A percentile compares a stretch with the other conserved stretches of the same genome.
Evolutionary conservation across 495 filamentous ascomycete genomes (phyloP).

Genomic region (Penicillium ucsense): DNA sequence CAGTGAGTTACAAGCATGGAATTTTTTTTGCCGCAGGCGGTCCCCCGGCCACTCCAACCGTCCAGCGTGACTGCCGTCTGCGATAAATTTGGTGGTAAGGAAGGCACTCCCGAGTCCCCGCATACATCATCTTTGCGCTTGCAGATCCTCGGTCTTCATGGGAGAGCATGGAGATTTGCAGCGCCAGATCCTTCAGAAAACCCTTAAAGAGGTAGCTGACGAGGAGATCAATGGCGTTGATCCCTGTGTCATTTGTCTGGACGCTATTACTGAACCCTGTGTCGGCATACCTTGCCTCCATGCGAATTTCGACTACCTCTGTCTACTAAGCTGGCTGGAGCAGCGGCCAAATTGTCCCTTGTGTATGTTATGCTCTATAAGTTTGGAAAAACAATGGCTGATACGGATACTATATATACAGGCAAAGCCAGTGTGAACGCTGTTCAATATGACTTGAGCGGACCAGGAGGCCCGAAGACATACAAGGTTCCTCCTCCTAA

Average conservation of each 20-base stretch:
- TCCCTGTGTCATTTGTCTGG: conserved; percentile 58
- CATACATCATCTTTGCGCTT: too few relatives aligned
- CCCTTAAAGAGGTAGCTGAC: conserved; percentile 33
- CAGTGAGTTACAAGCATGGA: neutral
- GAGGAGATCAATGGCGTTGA: conserved; percentile 23
- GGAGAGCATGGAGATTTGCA: conserved; percentile 33
- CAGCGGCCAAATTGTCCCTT: conserved; percentile 65
- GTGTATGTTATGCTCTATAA: conserved; percentile 36
- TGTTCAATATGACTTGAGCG: conserved; percentile 57
- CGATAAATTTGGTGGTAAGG: neutral
- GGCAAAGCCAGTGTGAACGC: conserved; percentile 54
- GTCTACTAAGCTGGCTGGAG: conserved; percentile 74
- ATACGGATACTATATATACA: conserved; percentile 11
- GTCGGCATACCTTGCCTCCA: conserved; percentile 68
- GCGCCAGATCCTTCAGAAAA: conserved; percentile 34
- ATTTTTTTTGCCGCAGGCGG: conserved; percentile 6
- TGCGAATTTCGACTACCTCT: conserved; percentile 73
- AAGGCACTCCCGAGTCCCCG: neutral
- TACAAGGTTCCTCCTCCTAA: conserved; percentile 33
- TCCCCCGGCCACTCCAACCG: neutral
- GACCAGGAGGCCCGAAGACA: conserved; percentile 43
- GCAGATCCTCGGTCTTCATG: conserved; percentile 10
- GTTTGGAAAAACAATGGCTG: neutral
- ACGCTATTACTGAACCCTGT: conserved; percentile 60
- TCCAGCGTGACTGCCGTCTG: neutral